Conservation (phyloP, 2,329 filamentous ascomycete genomes). For the Cladosporium austrohemisphaericum region DNA sequence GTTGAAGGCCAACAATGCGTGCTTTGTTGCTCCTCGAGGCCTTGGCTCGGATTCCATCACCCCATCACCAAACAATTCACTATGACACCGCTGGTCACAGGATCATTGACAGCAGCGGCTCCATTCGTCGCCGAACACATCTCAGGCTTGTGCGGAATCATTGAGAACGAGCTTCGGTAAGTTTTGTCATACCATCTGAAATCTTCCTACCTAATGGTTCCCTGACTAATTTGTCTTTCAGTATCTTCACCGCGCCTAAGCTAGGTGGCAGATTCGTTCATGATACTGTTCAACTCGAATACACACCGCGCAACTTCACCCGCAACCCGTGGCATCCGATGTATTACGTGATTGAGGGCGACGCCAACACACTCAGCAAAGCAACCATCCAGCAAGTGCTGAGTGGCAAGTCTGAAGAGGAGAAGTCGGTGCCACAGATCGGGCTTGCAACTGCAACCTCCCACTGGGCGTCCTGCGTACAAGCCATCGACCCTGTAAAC, state of each 20-base stretch:
- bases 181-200: not conserved
- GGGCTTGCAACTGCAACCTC: slow-evolving; percentile 79
- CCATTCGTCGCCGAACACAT: slow-evolving; percentile 89
- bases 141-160: slow-evolving; percentile 34
- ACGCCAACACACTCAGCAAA: slow-evolving; percentile 84
- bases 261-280: slow-evolving; percentile 81
- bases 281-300: slow-evolving; percentile 78
- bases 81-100: slow-evolving; percentile 73
- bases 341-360: slow-evolving; percentile 91
- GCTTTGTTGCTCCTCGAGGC: slow-evolving; percentile 82
- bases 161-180: slow-evolving; percentile 13
- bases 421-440: slow-evolving; percentile 39
- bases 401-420: not conserved
- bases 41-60: slow-evolving; percentile 95
- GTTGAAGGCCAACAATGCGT: slow-evolving; percentile 72
- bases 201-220: not conserved
- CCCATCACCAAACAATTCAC: slow-evolving; percentile 82
- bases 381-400: slow-evolving; percentile 53
- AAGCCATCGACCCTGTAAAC: slow-evolving; percentile 74
- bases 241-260: slow-evolving; percentile 89
- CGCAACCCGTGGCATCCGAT: slow-evolving; percentile 83
- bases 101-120: slow-evolving; percentile 87
- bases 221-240: slow-evolving; percentile 25
- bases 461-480: slow-evolving; percentile 95
- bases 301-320: slow-evolving; percentile 84